These are phyloP conservation scores for Penicillium subrubescens DNA, from an alignment of 495 filamentous ascomycete genomes.

Conservation along the genomic window DNA sequence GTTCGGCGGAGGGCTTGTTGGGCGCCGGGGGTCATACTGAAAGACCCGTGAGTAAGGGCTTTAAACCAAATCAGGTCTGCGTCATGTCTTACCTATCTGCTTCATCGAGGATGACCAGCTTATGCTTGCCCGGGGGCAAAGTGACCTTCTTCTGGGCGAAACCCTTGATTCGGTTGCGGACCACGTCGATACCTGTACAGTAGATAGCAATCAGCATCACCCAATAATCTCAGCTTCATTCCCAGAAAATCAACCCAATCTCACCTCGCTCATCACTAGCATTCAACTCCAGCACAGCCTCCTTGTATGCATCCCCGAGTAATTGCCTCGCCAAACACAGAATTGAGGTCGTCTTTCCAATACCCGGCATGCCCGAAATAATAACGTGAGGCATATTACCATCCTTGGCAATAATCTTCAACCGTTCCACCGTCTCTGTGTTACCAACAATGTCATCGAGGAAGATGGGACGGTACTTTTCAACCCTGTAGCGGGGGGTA, in stretches of 20 bases:
- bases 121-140: slow-evolving; percentile 85
- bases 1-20: slow-evolving; percentile 95
- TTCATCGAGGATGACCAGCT: slow-evolving; percentile 96
- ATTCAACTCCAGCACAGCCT: slow-evolving; percentile 95
- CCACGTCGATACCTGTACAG: slow-evolving; percentile 83
- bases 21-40: slow-evolving; percentile 89
- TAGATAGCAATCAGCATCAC: slow-evolving; percentile 14
- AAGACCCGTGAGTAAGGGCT: too few species aligned
- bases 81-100: slow-evolving; percentile 69
- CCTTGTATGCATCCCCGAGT: slow-evolving; percentile 92
- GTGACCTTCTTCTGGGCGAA: slow-evolving; percentile 99
- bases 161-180: slow-evolving; percentile 97
- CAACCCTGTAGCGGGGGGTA: slow-evolving; percentile 67
- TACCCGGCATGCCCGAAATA: slow-evolving; percentile 98
- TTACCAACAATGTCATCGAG: slow-evolving; percentile 98
- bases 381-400: slow-evolving; percentile 99
- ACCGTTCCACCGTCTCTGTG: slow-evolving; percentile 91
- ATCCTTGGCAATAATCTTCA: slow-evolving; percentile 99
- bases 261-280: slow-evolving; percentile 91
- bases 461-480: slow-evolving; percentile 94
- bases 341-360: slow-evolving; percentile 97
- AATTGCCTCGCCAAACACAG: slow-evolving; percentile 91
- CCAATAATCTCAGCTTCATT: neutral
- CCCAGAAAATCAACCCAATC: neutral
- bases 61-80: too few species aligned